Percentiles rank a stretch among this genome's conserved stretches.
Evolutionary conservation across 2,329 filamentous ascomycete species (phyloP).

Genomic region (Fusarium sarcochroum): DNA sequence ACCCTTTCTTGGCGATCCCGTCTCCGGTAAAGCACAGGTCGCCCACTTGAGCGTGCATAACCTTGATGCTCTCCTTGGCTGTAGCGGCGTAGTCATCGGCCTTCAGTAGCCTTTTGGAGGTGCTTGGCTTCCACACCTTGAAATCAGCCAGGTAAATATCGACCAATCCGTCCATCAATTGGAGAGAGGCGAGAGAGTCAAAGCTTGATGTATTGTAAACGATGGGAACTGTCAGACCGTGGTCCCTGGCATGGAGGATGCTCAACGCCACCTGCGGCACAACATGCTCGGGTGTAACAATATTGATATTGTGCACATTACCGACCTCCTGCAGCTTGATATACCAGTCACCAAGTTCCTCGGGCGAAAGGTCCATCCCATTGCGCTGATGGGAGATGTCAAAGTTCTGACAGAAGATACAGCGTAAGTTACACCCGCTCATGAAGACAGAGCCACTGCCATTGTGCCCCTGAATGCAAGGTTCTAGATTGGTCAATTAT

Average conservation of each 20-base stretch:
- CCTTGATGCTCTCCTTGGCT: constrained; percentile 82
- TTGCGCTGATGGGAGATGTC: constrained; percentile 88
- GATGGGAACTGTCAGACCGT: constrained; percentile 79
- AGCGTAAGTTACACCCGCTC: constrained; percentile 80
- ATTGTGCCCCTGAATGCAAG: constrained; percentile 85
- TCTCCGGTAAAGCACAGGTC: constrained; percentile 86
- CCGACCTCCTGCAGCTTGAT: constrained; percentile 85
- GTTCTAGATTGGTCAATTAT: constrained; percentile 63
- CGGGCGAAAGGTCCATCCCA: constrained; percentile 82
- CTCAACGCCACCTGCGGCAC: constrained; percentile 85
- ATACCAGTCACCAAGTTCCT: constrained; percentile 86
- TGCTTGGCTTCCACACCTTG: constrained; percentile 80
- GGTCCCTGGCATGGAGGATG: constrained; percentile 79
- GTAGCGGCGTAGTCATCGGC: constrained; percentile 80
- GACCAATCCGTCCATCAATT: constrained; percentile 82
- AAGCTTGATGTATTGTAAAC: constrained; percentile 90
- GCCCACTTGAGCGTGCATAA: constrained; percentile 86
- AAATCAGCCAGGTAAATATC: constrained; percentile 93
- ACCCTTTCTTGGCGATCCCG: constrained; percentile 82
- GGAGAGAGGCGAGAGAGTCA: constrained; percentile 79
- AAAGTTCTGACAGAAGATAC: constrained; percentile 85
- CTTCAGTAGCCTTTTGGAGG: constrained; percentile 81
- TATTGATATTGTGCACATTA: constrained; percentile 90
- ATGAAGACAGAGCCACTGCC: constrained; percentile 88
- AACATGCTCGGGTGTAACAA: constrained; percentile 88